Base-by-base conservation (phyloP, 1,284 basidiomycete genomes). In the Leccinum angustisporum region DNA sequence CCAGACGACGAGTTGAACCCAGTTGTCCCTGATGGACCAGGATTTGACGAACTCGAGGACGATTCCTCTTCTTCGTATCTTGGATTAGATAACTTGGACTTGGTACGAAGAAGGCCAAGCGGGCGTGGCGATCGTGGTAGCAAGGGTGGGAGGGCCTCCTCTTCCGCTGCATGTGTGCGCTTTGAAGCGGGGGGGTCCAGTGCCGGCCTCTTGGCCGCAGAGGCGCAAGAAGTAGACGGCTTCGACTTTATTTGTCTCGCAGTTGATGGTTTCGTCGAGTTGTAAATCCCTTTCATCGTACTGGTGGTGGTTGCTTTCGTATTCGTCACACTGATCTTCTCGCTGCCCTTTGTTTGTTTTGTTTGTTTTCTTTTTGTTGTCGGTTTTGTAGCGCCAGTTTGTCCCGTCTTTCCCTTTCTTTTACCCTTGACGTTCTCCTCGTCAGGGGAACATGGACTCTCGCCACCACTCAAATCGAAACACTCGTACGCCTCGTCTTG, bases 401-500 rank as follows among this genome's bases (percentile, higher is more conserved):
- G 25, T 2, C 31, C 7, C 3, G 10, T 38, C 53, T 48, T 59
- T 14, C 34, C 43, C 30, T 25, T 74, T 21, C 60, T 56, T 53
- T 57, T 68, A 2, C 33, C 55, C 25, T 58, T 66, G 10, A 34
- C 25, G 1, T 34, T 34, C 2, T 61, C 62, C 34, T 33, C 64
- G 31, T 71, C 65, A 54, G 69, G 66, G 2, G 69, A 67, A 57
- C 64, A 70, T 4, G 58, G 58, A 59, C 72, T 66, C 55, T 68
- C 72, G 3, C 63, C 69, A 51, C 64, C 66, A 56, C 68, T 73
- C 58, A 75, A 31, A 56, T 73, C 62, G 31, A 73, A 57, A 34
- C 40, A 64, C 55, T 75, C 73, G 30, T 75, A 73, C 14, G 59
- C 72, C 13, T 72, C 72, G n/a, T 75, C 63, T 59, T 74, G 73